These are phyloP conservation scores for Macrotyloma uniflorum DNA, from an alignment of 306 rosid genomes.

Conservation along the genomic window DNA sequence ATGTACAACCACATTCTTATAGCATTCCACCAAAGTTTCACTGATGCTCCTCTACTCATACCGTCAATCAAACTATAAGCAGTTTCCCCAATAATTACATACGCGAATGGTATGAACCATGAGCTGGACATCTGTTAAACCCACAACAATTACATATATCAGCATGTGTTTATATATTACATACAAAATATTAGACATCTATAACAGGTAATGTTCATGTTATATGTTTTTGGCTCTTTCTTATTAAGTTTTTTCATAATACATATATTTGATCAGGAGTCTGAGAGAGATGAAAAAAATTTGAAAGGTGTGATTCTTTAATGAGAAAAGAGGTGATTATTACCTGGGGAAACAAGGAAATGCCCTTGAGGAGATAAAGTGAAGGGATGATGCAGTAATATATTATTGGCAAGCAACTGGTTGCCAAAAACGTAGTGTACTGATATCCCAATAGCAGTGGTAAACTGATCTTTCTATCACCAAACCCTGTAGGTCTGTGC, in stretches of 20 bases:
- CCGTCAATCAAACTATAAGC: slow-evolving; percentile 52
- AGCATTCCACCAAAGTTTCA: slow-evolving; percentile 71
- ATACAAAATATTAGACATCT: too few relatives aligned
- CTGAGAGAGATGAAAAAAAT: too few relatives aligned
- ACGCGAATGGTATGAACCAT: slow-evolving; percentile 68
- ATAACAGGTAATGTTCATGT: too few relatives aligned
- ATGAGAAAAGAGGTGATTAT: not conserved
- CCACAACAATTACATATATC: too few relatives aligned
- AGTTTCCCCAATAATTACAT: slow-evolving; percentile 48
- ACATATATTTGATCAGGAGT: too few relatives aligned
- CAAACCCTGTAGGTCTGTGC: slow-evolving; percentile 52
- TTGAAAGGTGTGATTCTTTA: too few relatives aligned
- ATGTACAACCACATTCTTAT: slow-evolving; percentile 70
- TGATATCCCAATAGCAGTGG: slow-evolving; percentile 60
- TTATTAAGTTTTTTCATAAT: too few relatives aligned
- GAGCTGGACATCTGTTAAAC: slow-evolving; percentile 57
- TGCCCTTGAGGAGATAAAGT: slow-evolving; percentile 35
- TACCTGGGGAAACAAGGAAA: slow-evolving; percentile 38
- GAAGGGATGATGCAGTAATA: slow-evolving; percentile 34
- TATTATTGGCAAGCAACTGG: slow-evolving; percentile 41
- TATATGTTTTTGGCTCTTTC: too few relatives aligned
- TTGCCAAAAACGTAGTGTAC: slow-evolving; percentile 50
- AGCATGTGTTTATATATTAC: too few relatives aligned
- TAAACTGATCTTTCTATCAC: slow-evolving; percentile 50
- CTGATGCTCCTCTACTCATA: slow-evolving; percentile 55